phyloP scores from a whole-genome alignment of 1,284 basidiomycete species.

The Ustilago loliicola region DNA sequence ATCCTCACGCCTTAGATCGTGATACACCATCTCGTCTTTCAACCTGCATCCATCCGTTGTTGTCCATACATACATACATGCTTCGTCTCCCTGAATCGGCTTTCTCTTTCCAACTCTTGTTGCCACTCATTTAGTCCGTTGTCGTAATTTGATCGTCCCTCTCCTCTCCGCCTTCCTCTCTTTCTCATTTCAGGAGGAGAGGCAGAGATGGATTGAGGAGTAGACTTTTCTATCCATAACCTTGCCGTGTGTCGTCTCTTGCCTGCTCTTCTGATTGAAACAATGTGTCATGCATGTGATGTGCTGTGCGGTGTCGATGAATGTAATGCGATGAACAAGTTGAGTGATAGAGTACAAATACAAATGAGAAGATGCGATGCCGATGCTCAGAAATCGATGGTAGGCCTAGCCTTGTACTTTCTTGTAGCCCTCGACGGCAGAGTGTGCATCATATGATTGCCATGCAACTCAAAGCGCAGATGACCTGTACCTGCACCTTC shows the following conservation, averaged over 20 bases:
- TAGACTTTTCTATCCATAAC: not conserved
- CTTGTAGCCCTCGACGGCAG: constrained; percentile 49
- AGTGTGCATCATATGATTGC: constrained; percentile 57
- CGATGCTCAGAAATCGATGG: constrained; percentile 44
- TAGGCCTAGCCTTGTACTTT: constrained; percentile 51
- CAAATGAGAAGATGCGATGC: not conserved
- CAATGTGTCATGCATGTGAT: not conserved
- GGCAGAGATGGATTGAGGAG: constrained; percentile 6
- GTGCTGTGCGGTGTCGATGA: not conserved
- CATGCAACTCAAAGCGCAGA: constrained; percentile 49
- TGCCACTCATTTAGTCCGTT: constrained; percentile 7
- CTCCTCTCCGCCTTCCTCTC: constrained; percentile 12
- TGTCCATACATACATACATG: constrained; percentile 6
- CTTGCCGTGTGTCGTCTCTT: not conserved
- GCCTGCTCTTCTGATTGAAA: not conserved
- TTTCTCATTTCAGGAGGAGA: not conserved
- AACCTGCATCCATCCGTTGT: constrained; percentile 3
- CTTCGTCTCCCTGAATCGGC: constrained; percentile 7
- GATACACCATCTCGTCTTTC: too few relatives aligned
- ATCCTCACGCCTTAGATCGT: too few relatives aligned
- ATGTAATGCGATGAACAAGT: not conserved
- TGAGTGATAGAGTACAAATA: constrained; percentile 20
- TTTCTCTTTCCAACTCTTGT: constrained; percentile 5
- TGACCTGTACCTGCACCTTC: constrained; percentile 1
- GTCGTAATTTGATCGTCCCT: constrained; percentile 4